phyloP scores from a whole-genome alignment of 768 basidiomycete genomes.

The Coprinopsis cinerea region DNA sequence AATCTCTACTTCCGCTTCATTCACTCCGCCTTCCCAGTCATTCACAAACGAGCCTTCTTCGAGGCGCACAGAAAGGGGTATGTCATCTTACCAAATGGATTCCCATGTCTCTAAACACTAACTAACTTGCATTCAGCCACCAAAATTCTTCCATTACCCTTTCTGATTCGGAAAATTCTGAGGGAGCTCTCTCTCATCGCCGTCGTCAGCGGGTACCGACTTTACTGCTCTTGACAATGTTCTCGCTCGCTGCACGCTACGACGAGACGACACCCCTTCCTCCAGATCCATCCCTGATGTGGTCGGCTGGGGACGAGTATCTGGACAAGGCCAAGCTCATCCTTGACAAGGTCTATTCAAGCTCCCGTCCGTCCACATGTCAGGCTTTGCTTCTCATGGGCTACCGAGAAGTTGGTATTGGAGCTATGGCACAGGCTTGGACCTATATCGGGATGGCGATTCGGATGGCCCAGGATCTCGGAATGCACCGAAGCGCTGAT shows the following conservation, averaged over 20 bases:
- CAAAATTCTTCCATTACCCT: neutral
- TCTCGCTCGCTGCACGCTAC: slow-evolving; percentile 76
- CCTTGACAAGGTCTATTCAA: slow-evolving; percentile 61
- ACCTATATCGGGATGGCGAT: slow-evolving; percentile 82
- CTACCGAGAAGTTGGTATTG: slow-evolving; percentile 83
- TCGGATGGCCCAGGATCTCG: slow-evolving; percentile 88
- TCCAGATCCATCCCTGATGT: slow-evolving; percentile 55
- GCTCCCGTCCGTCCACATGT: slow-evolving; percentile 67
- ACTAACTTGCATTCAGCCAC: neutral
- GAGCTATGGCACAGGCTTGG: slow-evolving; percentile 87
- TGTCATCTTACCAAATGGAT: slow-evolving; percentile 7
- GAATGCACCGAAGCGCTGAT: slow-evolving; percentile 77
- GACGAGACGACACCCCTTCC: slow-evolving; percentile 30
- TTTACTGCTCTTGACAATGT: slow-evolving; percentile 78
- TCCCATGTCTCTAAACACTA: neutral
- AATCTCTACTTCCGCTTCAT: slow-evolving; percentile 79
- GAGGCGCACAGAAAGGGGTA: slow-evolving; percentile 44
- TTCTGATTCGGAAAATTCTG: slow-evolving; percentile 28
- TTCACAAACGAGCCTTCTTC: slow-evolving; percentile 67
- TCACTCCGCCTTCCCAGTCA: slow-evolving; percentile 71
- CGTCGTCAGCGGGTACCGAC: slow-evolving; percentile 47
- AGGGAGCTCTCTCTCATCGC: slow-evolving; percentile 34
- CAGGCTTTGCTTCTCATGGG: slow-evolving; percentile 78
- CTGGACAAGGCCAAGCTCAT: slow-evolving; percentile 61
- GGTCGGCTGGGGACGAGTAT: slow-evolving; percentile 74